Base-by-base conservation (phyloP, 2,329 filamentous ascomycete genomes). In the Fusarium marasasianum region DNA sequence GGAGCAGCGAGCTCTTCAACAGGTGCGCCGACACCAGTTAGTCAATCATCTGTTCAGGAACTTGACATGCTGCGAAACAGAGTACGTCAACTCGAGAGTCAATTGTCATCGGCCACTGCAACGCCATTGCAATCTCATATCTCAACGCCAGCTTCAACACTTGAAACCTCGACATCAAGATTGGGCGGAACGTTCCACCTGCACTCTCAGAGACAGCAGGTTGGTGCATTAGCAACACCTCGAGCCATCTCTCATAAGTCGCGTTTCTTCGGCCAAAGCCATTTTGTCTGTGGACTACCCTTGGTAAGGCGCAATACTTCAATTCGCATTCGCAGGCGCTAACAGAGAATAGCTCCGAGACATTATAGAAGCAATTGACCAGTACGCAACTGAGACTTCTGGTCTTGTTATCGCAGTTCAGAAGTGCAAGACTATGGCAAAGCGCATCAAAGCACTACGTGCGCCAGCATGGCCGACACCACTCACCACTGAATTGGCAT, bases 261-360 rank as follows among this genome's bases (percentile, higher is more conserved):
- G 0, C 84, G 89, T 0, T 76, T 90, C 2, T 88, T 90, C 74
- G 89, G 89, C 2, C 86, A 86, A 74, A 89, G 87, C 37, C 87
- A 90, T 74, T 90, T 87, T 85, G 83, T 89, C n/a, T 88, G 86
- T 66, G 83, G 82, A 5, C 78, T 87, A 17, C 74, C 81, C 1
- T 71, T 88, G 50, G 87, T 89, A 75, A 77, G 84, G 68, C 15
- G 1, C 11, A 8, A 13, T n/a, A 24, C 20, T 11, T 20, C 24
- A 15, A 8, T n/a, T 17, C 12, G 6, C n/a, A 1, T 9, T n/a
- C n/a, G 0, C 7, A 17, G 2, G 26, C 37, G 9, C 40, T 50
- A 38, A 74, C 79, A 53, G 10, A 10, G 14, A 40, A 68, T 43
- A 86, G 86, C 79, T 86, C 51, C 77, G 78, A 22, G 85, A 86